Conservation (phyloP, 2,329 filamentous ascomycete genomes). For the Monosporascus sp. region DNA sequence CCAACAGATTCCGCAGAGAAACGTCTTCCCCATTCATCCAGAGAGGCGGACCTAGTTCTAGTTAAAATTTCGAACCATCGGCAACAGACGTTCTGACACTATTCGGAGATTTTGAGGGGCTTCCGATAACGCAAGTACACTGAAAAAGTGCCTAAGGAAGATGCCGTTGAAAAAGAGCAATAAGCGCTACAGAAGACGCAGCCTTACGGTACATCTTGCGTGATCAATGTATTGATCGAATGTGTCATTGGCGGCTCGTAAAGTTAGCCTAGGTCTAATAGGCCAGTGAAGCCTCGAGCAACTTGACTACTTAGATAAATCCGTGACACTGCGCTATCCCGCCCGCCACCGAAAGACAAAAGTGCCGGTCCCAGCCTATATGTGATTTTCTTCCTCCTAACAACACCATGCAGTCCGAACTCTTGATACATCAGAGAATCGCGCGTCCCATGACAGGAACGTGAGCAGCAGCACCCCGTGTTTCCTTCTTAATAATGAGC, state of each 20-base stretch:
- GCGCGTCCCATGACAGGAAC: background rate
- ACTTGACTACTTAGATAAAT: background rate
- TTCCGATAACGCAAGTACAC: too few relatives aligned
- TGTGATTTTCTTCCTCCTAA: background rate
- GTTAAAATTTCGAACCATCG: too few relatives aligned
- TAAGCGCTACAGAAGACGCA: too few relatives aligned
- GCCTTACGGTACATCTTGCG: background rate
- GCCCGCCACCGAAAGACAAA: background rate
- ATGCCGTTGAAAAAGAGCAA: too few relatives aligned
- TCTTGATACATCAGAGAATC: background rate
- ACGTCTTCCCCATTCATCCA: too few relatives aligned
- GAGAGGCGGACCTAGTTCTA: too few relatives aligned
- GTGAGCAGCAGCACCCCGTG: background rate
- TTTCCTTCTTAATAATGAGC: background rate
- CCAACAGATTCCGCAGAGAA: too few relatives aligned
- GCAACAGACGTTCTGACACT: too few relatives aligned
- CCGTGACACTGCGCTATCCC: background rate
- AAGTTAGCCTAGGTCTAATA: background rate
- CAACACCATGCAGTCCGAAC: background rate
- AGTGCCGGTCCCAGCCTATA: background rate
- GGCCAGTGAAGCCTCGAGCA: background rate
- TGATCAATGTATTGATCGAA: background rate
- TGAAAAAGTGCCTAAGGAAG: too few relatives aligned
- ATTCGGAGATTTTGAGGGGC: too few relatives aligned
- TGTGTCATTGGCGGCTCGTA: background rate